A percentile compares a stretch with the other conserved stretches of the same genome.
Evolutionary conservation across 331 rosid species (phyloP).

Genomic region (Telfairia occidentalis): DNA sequence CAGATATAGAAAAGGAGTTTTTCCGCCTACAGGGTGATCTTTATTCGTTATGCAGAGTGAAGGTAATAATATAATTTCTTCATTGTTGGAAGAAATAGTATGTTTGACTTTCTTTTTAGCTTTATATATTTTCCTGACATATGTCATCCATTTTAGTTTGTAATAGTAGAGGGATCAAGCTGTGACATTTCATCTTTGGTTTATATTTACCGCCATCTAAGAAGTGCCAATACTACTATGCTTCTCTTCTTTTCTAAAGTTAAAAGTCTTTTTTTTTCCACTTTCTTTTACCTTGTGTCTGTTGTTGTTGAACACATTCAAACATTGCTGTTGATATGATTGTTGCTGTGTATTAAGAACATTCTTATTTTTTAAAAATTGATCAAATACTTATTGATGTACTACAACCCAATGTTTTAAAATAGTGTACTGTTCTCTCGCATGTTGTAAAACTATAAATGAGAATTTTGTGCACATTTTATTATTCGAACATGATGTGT

Average conservation of each 20-base stretch:
- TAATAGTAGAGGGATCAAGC: neutral
- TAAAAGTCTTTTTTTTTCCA: neutral
- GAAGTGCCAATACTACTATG: neutral
- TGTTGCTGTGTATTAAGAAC: neutral
- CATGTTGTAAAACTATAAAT: neutral
- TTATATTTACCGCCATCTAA: neutral
- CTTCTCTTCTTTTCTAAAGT: neutral
- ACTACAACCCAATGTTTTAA: neutral
- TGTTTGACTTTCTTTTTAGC: conserved; percentile 7
- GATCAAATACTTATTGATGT: neutral
- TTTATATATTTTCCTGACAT: neutral
- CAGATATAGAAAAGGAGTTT: conserved; percentile 81
- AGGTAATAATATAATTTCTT: conserved; percentile 56
- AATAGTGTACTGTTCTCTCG: neutral
- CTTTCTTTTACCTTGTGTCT: neutral
- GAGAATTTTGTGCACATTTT: neutral
- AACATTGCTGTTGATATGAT: neutral
- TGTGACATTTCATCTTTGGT: neutral
- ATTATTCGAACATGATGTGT: neutral
- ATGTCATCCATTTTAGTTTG: conserved; percentile 9
- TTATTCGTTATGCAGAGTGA: conserved; percentile 82
- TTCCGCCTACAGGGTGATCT: conserved; percentile 84
- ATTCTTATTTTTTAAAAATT: neutral
- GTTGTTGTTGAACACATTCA: neutral
- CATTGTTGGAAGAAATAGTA: neutral